Evolutionary conservation across 306 rosid species (phyloP).

Genomic region (Ziziphus jujuba): DNA sequence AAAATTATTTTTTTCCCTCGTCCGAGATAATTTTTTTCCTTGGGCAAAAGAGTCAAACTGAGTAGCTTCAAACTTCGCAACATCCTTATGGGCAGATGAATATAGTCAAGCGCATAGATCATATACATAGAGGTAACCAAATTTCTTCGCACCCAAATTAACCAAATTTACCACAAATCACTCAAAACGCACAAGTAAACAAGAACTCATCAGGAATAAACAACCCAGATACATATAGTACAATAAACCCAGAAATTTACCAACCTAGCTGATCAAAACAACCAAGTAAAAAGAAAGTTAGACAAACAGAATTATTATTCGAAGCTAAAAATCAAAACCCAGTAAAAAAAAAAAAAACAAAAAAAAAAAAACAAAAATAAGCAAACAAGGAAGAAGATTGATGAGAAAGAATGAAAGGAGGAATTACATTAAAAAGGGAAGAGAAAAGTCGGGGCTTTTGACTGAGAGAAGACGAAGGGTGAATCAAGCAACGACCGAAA

Average conservation of each 20-base stretch:
- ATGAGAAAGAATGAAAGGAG: background rate
- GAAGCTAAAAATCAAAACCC: slow-evolving; percentile 14
- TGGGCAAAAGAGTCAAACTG: slow-evolving; percentile 7
- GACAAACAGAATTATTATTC: too few species aligned
- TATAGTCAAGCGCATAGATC: slow-evolving; percentile 16
- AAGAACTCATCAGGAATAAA: slow-evolving; percentile 12
- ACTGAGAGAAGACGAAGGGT: slow-evolving; percentile 35
- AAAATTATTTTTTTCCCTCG: background rate
- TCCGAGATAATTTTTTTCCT: background rate
- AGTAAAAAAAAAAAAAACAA: slow-evolving; percentile 13
- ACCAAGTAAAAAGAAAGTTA: background rate
- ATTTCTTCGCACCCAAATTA: background rate
- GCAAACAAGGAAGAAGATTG: slow-evolving; percentile 10
- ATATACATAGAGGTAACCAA: slow-evolving; percentile 6
- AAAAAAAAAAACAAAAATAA: background rate
- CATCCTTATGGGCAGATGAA: slow-evolving; percentile 15
- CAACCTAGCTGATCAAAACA: background rate
- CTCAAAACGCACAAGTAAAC: slow-evolving; percentile 12
- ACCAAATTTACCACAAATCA: background rate
- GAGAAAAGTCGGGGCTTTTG: slow-evolving; percentile 49
- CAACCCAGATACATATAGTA: slow-evolving; percentile 1
- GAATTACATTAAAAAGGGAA: slow-evolving; percentile 56
- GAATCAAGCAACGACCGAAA: slow-evolving; percentile 50
- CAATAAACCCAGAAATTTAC: background rate
- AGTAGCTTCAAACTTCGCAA: slow-evolving; percentile 2